Percentiles rank a stretch among this genome's conserved stretches.
phyloP scores from a whole-genome alignment of 176 grass and related monocot species.

The Elymus sibiricus region DNA sequence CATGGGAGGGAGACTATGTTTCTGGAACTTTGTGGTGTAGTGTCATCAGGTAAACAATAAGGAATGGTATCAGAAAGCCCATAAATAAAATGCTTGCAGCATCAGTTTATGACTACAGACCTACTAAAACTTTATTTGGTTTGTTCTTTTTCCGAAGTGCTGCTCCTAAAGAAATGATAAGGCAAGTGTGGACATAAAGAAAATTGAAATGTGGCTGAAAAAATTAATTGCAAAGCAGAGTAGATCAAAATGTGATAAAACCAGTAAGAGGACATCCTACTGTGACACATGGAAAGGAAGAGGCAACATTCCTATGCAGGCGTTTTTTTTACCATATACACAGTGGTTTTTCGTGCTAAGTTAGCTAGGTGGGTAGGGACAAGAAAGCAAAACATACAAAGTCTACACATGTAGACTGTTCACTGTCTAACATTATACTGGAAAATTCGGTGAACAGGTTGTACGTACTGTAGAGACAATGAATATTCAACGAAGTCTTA shows the following conservation, averaged over 20 bases:
- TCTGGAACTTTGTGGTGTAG: neutral
- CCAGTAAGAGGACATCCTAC: neutral
- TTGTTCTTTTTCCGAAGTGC: neutral
- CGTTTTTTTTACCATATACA: neutral
- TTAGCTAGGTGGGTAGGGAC: neutral
- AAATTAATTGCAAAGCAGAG: neutral
- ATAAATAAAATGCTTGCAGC: neutral
- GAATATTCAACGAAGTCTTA: neutral
- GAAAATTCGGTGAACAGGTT: neutral
- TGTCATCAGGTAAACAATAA: neutral
- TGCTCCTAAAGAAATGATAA: neutral
- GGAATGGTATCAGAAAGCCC: neutral
- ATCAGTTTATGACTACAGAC: neutral
- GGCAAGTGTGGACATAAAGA: neutral
- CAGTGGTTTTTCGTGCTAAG: neutral
- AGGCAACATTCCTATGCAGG: neutral
- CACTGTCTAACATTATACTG: neutral
- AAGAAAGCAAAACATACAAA: constrained; percentile 18
- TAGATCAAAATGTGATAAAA: neutral
- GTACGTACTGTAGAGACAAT: neutral
- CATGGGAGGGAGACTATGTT: neutral
- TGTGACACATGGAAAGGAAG: neutral
- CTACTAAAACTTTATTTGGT: neutral
- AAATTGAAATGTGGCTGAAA: neutral
- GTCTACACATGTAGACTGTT: neutral